Percentiles rank a stretch among this genome's conserved stretches.
Evolutionary conservation across 2,329 filamentous ascomycete genomes (phyloP).

Genomic region (Verticillium zaregamsianum): DNA sequence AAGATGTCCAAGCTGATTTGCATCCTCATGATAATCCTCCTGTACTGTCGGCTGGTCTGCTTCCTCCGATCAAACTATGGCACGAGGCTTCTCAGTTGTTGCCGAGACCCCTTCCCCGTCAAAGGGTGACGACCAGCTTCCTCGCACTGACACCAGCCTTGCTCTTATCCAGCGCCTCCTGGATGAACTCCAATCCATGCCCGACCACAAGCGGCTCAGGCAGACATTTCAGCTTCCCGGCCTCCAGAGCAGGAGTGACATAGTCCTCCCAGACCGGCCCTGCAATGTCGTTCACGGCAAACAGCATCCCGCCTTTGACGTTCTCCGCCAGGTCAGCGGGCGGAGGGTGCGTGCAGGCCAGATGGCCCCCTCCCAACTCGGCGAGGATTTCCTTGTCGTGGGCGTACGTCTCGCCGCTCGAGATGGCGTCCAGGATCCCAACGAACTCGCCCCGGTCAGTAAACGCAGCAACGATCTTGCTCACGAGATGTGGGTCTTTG

Average conservation of each 20-base stretch:
- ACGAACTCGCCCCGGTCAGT: constrained; percentile 14
- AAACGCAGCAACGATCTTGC: constrained; percentile 26
- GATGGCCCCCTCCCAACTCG: constrained; percentile 25
- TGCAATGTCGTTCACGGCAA: constrained; percentile 21
- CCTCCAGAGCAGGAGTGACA: constrained; percentile 17
- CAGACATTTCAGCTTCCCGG: constrained; percentile 15
- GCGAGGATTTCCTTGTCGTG: constrained; percentile 16
- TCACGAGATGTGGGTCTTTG: constrained; percentile 21
- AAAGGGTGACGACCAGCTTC: constrained; percentile 16
- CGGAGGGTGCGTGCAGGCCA: constrained; percentile 29
- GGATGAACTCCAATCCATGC: constrained; percentile 17
- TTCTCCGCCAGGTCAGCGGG: constrained; percentile 21
- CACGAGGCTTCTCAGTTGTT: too few species aligned
- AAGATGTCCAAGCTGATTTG: too few species aligned
- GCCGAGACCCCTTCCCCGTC: neutral
- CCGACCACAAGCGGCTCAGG: constrained; percentile 18
- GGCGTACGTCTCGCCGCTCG: constrained; percentile 16
- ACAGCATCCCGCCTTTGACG: constrained; percentile 26
- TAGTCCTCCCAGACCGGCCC: constrained; percentile 18
- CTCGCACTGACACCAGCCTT: constrained; percentile 19
- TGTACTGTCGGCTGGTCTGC: too few species aligned
- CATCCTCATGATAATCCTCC: too few species aligned
- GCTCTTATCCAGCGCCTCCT: constrained; percentile 16
- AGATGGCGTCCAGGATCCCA: constrained; percentile 21
- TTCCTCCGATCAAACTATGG: too few species aligned